Evolutionary conservation across 169 alveolate species (phyloP).

Genomic region (Fabrea salina): DNA sequence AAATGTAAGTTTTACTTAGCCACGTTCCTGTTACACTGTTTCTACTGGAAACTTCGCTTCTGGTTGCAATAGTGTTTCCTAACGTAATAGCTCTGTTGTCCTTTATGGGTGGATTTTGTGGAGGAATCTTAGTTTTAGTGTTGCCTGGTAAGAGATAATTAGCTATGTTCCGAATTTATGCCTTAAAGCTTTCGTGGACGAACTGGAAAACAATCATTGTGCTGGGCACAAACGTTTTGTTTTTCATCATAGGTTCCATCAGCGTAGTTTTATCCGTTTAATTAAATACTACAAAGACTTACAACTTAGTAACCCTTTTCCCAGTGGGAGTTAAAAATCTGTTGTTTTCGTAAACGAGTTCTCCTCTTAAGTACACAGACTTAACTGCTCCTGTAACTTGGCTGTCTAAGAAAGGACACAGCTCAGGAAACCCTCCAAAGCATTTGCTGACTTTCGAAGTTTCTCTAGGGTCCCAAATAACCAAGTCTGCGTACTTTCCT

Average conservation of each 20-base stretch:
- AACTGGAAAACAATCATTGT: background rate
- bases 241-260: background rate
- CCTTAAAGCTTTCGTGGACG: background rate
- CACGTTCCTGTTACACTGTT: background rate
- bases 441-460: background rate
- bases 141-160: background rate
- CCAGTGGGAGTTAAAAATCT: background rate
- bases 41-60: background rate
- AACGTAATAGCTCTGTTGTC: background rate
- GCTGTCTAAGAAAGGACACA: background rate
- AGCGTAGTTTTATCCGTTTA: slow-evolving; percentile 8
- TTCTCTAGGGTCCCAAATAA: slow-evolving; percentile 34
- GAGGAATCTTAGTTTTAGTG: slow-evolving; percentile 9
- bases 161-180: background rate
- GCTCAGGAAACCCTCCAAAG: background rate
- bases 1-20: background rate
- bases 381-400: background rate
- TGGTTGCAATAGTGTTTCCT: slow-evolving; percentile 2
- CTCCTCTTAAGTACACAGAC: background rate
- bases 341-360: background rate
- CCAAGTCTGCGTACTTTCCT: slow-evolving; percentile 40
- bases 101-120: slow-evolving; percentile 25
- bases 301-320: too few relatives aligned
- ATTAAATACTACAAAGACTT: too few relatives aligned
- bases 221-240: background rate